Base-by-base conservation (phyloP, 2,329 filamentous ascomycete genomes). In the Cadophora luteo-olivacea region DNA sequence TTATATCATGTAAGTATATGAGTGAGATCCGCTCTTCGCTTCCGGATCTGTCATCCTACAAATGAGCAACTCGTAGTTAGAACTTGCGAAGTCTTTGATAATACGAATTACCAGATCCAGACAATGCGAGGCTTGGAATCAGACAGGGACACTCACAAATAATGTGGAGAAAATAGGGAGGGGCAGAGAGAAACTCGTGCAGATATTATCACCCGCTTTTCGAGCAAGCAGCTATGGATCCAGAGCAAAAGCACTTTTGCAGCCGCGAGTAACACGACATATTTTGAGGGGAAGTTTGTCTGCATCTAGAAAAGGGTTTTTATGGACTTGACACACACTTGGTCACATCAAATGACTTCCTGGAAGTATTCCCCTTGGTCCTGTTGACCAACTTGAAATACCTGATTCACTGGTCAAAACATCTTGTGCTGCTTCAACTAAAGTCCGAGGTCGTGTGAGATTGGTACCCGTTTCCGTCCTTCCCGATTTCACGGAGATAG, bases 81-180 rank as follows among this genome's bases (percentile, higher is more conserved):
- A 41, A 16, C 38, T 54, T 2, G 14, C 22, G n/a, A 16, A 9
- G 54, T 14, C 24, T 22, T 67, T 33, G 19, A 41, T 58, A 48
- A 61, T 45, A 66, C 63, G 64, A 66, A 29, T 63, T 63, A n/a
- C 67, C 63, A 19, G n/a, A 38, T 69, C 3, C 19, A 61, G 67
- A 64, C 16, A 64, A 55, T 67, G 60, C 58, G n/a, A 57, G 25
- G 51, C 55, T 66, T 61, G 58, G 64, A 55, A 29, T 19, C 19
- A 9, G 12, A 41, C 33, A 16, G 22, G 45, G n/a, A 49, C 19
- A 45, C n/a, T 29, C 16, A 9, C 4, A 6, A 38, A 45, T 29
- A 12, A 25, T 25, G 57, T 25, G 57, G 57, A 60, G 33, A 52
- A 61, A 49, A 4, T 29, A 67, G 51, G 52, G 61, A 33, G 49